These are phyloP conservation scores for Rubroboletus satanas DNA, from an alignment of 768 basidiomycete genomes.

Conservation along the genomic window DNA sequence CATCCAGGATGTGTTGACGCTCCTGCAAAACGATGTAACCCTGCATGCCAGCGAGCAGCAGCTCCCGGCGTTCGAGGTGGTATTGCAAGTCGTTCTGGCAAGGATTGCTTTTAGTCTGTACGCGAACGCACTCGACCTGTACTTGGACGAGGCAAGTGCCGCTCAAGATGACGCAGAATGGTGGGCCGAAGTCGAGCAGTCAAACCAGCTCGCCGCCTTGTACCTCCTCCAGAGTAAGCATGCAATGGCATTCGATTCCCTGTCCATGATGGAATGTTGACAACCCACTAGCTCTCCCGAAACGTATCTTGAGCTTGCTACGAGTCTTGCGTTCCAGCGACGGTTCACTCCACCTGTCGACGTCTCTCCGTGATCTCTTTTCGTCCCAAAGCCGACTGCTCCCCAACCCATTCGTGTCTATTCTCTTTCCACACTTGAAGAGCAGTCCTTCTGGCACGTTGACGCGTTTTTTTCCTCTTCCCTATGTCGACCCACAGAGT, in stretches of 20 bases:
- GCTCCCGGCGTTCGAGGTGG: slow-evolving; percentile 1
- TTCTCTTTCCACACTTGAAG: slow-evolving; percentile 65
- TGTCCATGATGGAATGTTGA: slow-evolving; percentile 2
- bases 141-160: slow-evolving; percentile 61
- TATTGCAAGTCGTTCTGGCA: slow-evolving; percentile 38
- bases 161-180: slow-evolving; percentile 78
- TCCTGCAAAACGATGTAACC: slow-evolving; percentile 14
- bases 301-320: slow-evolving; percentile 32
- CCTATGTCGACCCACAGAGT: not conserved
- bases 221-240: slow-evolving; percentile 78
- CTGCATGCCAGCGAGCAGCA: not conserved
- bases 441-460: slow-evolving; percentile 27
- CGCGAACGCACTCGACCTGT: slow-evolving; percentile 57
- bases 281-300: slow-evolving; percentile 23
- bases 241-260: slow-evolving; percentile 1
- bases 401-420: slow-evolving; percentile 48
- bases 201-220: slow-evolving; percentile 47
- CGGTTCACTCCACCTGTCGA: slow-evolving; percentile 44
- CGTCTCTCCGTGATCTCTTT: slow-evolving; percentile 46
- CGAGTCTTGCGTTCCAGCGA: slow-evolving; percentile 41
- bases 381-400: slow-evolving; percentile 43
- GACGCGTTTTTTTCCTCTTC: slow-evolving; percentile 12
- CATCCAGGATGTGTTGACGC: slow-evolving; percentile 13
- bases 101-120: slow-evolving; percentile 59
- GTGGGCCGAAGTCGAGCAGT: slow-evolving; percentile 76